A percentile compares a stretch with the other conserved stretches of the same genome.
These are phyloP conservation scores for Raffaelea albimanens DNA, from an alignment of 2,329 filamentous ascomycete species.

Conservation along the genomic window DNA sequence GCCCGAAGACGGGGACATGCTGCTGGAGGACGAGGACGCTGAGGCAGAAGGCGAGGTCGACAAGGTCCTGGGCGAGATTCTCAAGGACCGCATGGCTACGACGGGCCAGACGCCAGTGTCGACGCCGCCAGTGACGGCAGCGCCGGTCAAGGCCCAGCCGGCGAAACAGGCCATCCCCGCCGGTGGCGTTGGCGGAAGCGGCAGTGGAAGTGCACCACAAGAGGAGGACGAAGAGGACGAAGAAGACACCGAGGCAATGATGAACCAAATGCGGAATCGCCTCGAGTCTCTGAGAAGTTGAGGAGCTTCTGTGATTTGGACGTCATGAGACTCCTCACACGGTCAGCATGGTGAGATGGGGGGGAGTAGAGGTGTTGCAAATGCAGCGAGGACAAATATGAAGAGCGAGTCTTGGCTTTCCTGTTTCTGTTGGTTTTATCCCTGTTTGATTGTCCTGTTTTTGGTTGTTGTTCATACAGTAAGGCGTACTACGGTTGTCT, in stretches of 20 bases:
- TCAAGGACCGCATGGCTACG: conserved; percentile 72
- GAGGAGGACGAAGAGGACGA: conserved; percentile 61
- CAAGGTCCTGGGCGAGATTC: conserved; percentile 81
- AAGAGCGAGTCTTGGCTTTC: not conserved
- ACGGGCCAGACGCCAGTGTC: conserved; percentile 44
- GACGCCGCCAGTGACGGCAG: conserved; percentile 37
- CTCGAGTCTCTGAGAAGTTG: conserved; percentile 85
- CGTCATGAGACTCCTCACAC: not conserved
- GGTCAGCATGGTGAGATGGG: too few relatives aligned
- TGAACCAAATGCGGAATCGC: conserved; percentile 88
- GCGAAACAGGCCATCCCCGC: conserved; percentile 40
- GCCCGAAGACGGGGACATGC: conserved; percentile 57
- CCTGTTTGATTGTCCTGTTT: not conserved
- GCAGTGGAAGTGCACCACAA: conserved; percentile 31
- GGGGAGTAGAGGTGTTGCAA: not conserved
- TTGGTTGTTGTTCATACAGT: not conserved
- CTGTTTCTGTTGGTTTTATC: not conserved
- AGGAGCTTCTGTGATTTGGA: not conserved
- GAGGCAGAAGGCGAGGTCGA: conserved; percentile 77
- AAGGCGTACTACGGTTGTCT: not conserved
- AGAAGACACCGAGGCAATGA: conserved; percentile 78
- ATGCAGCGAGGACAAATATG: too few relatives aligned
- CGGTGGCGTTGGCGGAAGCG: conserved; percentile 22
- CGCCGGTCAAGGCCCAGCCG: conserved; percentile 30
- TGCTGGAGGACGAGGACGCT: conserved; percentile 65